Evolutionary conservation across 169 alveolate species (phyloP).

Genomic region (Plasmodium reichenowi): DNA sequence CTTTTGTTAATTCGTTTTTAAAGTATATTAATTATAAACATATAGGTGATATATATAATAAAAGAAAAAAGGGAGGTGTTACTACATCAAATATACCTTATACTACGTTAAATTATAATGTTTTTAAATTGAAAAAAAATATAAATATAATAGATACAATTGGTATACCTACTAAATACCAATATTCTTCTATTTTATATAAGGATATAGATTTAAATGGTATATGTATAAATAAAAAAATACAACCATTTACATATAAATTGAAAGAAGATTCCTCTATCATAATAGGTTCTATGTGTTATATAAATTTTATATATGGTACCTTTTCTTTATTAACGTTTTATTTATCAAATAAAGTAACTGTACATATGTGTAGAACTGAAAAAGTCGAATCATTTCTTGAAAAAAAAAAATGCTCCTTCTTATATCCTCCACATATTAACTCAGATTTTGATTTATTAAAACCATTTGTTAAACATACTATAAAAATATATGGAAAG

Average conservation of each 20-base stretch:
- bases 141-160: conserved; percentile 89
- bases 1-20: conserved; percentile 89
- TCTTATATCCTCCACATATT: conserved; percentile 80
- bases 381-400: conserved; percentile 75
- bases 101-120: conserved; percentile 88
- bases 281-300: conserved; percentile 83
- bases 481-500: conserved; percentile 18
- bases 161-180: conserved; percentile 88
- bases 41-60: conserved; percentile 80
- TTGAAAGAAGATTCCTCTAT: conserved; percentile 84
- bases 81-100: conserved; percentile 91
- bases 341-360: conserved; percentile 80
- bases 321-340: conserved; percentile 74
- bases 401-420: conserved; percentile 80
- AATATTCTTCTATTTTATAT: conserved; percentile 78
- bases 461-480: conserved; percentile 78
- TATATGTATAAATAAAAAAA: conserved; percentile 78
- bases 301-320: conserved; percentile 79
- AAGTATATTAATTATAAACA: conserved; percentile 85
- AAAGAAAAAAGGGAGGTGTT: conserved; percentile 88
- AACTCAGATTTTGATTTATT: conserved; percentile 57
- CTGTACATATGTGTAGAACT: conserved; percentile 81
- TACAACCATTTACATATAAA: conserved; percentile 81
- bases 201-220: conserved; percentile 81
- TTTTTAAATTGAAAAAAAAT: conserved; percentile 88